Conservation (phyloP, 768 basidiomycete species). For the Kwoniella bestiolae region DNA sequence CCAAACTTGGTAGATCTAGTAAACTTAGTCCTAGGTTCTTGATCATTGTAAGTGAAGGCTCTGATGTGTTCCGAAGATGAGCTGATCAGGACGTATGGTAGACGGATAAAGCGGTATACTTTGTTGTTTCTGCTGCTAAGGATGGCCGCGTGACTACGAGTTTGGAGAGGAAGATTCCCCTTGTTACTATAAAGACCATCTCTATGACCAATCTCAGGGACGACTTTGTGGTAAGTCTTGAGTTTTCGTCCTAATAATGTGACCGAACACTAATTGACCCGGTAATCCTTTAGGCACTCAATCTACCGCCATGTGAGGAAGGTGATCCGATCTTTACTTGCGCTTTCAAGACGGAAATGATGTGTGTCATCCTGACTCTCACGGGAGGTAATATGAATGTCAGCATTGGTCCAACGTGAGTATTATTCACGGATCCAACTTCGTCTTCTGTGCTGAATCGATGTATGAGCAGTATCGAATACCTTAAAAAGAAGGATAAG, state of each 20-base stretch:
- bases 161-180: slow-evolving; percentile 84
- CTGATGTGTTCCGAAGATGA: neutral
- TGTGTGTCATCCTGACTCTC: slow-evolving; percentile 76
- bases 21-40: slow-evolving; percentile 89
- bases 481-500: slow-evolving; percentile 97
- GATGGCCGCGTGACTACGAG: slow-evolving; percentile 66
- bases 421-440: slow-evolving; percentile 22
- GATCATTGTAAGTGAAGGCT: slow-evolving; percentile 69
- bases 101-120: slow-evolving; percentile 84
- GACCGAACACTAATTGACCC: slow-evolving; percentile 14
- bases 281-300: slow-evolving; percentile 66
- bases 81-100: slow-evolving; percentile 53
- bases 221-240: slow-evolving; percentile 83
- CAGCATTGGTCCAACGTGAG: slow-evolving; percentile 76
- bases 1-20: slow-evolving; percentile 82
- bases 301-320: slow-evolving; percentile 79
- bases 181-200: slow-evolving; percentile 84
- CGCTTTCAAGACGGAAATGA: slow-evolving; percentile 93
- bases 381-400: slow-evolving; percentile 78
- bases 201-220: slow-evolving; percentile 87
- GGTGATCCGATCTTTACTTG: slow-evolving; percentile 92
- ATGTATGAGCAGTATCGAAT: slow-evolving; percentile 68
- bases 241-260: neutral
- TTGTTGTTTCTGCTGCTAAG: slow-evolving; percentile 68
- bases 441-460: slow-evolving; percentile 4